phyloP scores from a whole-genome alignment of 345 rosid species.

The Odontarrhena argentea region DNA sequence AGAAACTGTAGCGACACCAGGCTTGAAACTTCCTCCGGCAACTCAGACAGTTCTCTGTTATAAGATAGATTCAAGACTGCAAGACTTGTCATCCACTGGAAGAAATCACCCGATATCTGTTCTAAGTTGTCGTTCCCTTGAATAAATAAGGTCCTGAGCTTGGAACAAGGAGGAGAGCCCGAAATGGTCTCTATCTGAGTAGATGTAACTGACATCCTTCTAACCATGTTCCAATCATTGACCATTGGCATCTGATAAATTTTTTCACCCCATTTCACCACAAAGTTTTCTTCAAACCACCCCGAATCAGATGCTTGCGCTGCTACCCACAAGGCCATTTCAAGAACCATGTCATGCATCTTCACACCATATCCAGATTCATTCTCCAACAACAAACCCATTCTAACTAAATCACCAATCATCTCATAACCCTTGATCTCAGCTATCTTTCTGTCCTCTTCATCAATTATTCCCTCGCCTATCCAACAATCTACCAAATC shows the following conservation, averaged over 20 bases:
- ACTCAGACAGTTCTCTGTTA: not conserved
- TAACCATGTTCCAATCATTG: not conserved
- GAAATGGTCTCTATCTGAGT: conserved; percentile 8
- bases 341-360: conserved; percentile 47
- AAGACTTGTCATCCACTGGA: conserved; percentile 16
- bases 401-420: conserved; percentile 38
- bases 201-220: conserved; percentile 9
- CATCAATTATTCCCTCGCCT: conserved; percentile 34
- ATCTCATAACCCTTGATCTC: conserved; percentile 28
- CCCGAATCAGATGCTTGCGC: not conserved
- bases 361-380: conserved; percentile 26
- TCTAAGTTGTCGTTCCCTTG: not conserved
- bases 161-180: not conserved
- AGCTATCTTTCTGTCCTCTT: conserved; percentile 25
- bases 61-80: conserved; percentile 8
- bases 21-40: conserved; percentile 14
- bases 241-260: not conserved
- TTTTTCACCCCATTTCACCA: not conserved
- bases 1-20: conserved; percentile 8
- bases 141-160: not conserved
- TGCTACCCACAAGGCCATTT: conserved; percentile 46
- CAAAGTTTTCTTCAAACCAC: not conserved
- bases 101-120: conserved; percentile 5
- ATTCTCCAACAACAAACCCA: conserved; percentile 37
- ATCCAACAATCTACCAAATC: conserved; percentile 42